A percentile compares a stretch with the other conserved stretches of the same genome.
phyloP scores from a whole-genome alignment of 805 yeast species.

The Candida silvatica region DNA sequence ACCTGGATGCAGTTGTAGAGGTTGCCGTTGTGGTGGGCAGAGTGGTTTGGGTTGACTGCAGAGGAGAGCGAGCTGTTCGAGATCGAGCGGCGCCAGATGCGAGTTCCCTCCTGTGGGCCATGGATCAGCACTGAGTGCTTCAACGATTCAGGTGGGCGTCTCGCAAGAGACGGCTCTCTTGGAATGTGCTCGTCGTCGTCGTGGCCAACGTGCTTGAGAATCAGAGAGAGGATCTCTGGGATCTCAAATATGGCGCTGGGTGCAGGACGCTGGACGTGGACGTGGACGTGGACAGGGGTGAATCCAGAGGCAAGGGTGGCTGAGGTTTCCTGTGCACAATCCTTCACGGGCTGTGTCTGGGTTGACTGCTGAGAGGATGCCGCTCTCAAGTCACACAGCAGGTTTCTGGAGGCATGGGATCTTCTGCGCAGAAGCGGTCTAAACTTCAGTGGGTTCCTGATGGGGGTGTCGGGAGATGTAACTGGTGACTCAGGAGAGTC shows the following conservation, averaged over 20 bases:
- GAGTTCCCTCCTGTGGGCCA: constrained; percentile 26
- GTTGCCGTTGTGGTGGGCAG: constrained; percentile 17
- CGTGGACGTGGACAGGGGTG: too few relatives aligned
- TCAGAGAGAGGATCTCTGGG: constrained; percentile 66
- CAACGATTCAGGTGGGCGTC: constrained; percentile 62
- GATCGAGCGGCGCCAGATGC: constrained; percentile 28
- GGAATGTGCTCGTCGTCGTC: constrained; percentile 42
- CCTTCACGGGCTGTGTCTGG: too few relatives aligned
- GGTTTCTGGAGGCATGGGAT: too few relatives aligned
- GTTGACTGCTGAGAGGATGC: too few relatives aligned
- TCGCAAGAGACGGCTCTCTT: constrained; percentile 45
- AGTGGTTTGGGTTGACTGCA: constrained; percentile 1
- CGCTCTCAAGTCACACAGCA: too few relatives aligned
- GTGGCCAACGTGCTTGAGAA: constrained; percentile 52
- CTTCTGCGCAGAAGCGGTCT: too few relatives aligned
- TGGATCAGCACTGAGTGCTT: constrained; percentile 54
- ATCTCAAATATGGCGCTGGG: constrained; percentile 55
- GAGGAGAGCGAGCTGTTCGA: constrained; percentile 8
- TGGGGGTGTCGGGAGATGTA: too few relatives aligned
- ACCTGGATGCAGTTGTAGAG: constrained; percentile 61
- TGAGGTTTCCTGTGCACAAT: too few relatives aligned
- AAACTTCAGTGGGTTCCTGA: too few relatives aligned
- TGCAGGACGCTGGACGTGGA: too few relatives aligned
- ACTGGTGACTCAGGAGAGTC: too few relatives aligned
- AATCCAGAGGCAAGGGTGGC: too few relatives aligned